Evolutionary conservation across 139 green algal species (phyloP).

Genomic region (Raphidocelis subcapitata): DNA sequence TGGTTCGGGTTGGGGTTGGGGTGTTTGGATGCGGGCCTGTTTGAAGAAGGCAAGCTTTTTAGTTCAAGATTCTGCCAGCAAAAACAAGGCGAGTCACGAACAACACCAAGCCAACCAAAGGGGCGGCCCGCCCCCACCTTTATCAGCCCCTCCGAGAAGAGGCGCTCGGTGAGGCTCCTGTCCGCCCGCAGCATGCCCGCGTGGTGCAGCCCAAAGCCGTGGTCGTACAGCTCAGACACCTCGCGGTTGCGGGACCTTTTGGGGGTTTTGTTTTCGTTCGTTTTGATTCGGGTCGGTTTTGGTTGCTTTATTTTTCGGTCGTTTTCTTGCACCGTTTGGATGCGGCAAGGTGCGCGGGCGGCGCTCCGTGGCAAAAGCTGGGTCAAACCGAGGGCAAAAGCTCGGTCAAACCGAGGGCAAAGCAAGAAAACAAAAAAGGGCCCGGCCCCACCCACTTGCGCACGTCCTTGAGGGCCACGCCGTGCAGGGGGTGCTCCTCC

Average conservation of each 20-base stretch:
- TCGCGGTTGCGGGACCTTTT: slow-evolving; percentile 74
- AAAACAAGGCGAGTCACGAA: too few species aligned
- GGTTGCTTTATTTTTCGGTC: too few species aligned
- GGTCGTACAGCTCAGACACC: slow-evolving; percentile 80
- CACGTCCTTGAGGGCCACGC: slow-evolving; percentile 74
- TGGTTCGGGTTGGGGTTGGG: background rate
- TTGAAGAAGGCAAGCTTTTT: too few species aligned
- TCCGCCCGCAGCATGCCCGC: slow-evolving; percentile 96
- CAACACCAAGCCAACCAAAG: too few species aligned
- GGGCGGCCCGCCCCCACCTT: slow-evolving; percentile 70
- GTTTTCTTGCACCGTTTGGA: too few species aligned
- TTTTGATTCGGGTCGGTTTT: too few species aligned
- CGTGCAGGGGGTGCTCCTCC: slow-evolving; percentile 55
- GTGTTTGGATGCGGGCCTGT: background rate
- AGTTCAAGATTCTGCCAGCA: too few species aligned
- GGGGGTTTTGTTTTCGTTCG: background rate
- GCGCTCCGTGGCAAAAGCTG: too few species aligned
- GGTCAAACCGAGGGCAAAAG: too few species aligned
- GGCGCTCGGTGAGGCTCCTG: slow-evolving; percentile 86
- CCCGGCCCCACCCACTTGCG: slow-evolving; percentile 43
- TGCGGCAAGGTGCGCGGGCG: too few species aligned
- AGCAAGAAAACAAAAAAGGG: too few species aligned
- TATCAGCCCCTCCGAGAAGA: slow-evolving; percentile 85
- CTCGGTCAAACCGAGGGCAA: background rate
- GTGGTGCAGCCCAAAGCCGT: slow-evolving; percentile 94